phyloP scores from a whole-genome alignment of 257 asterid species.

The Ilex asprella region DNA sequence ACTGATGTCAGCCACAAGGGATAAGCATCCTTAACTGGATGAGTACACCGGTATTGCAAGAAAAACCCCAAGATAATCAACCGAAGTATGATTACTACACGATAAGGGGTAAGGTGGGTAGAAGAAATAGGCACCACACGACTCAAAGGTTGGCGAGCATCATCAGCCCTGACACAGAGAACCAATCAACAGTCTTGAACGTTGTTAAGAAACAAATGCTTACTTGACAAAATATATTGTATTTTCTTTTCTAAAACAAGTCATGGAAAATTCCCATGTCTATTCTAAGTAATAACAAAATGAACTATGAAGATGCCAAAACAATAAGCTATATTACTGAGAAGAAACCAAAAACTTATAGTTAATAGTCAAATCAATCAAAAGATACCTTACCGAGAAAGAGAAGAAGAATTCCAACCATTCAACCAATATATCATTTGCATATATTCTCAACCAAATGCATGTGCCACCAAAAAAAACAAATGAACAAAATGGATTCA shows the following conservation, averaged over 20 bases:
- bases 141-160: constrained; percentile 66
- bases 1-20: constrained; percentile 73
- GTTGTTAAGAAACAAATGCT: not conserved
- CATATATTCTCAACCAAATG: too few species aligned
- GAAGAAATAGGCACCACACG: constrained; percentile 50
- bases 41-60: constrained; percentile 62
- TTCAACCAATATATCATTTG: too few species aligned
- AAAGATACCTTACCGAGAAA: too few species aligned
- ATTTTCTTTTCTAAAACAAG: not conserved
- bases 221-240: not conserved
- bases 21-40: constrained; percentile 70
- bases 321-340: not conserved
- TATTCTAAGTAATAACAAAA: not conserved
- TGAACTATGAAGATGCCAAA: not conserved
- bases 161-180: constrained; percentile 42
- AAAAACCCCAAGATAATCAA: constrained; percentile 58
- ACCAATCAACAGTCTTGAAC: constrained; percentile 11
- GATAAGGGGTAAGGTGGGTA: constrained; percentile 59
- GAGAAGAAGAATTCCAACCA: too few species aligned
- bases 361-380: too few species aligned
- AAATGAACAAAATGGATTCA: too few species aligned
- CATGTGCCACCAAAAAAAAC: too few species aligned
- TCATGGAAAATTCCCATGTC: too few species aligned
- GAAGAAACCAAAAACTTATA: too few species aligned
- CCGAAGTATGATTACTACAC: constrained; percentile 57